Conservation (phyloP, 441 rosid genomes). For the Aquilaria agallochum region DNA sequence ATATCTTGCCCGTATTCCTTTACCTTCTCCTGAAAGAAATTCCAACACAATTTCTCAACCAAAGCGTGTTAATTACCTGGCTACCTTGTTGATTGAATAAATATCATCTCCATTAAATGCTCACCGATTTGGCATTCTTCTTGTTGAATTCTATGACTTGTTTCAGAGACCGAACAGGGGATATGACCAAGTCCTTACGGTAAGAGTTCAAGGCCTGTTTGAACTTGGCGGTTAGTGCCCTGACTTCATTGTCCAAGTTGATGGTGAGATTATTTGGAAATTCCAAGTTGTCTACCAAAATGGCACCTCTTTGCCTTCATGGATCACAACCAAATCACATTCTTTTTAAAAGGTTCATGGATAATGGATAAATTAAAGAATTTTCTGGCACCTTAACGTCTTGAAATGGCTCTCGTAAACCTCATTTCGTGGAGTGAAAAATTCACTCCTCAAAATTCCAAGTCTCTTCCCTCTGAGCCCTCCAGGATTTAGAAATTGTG, state of each 20-base stretch:
- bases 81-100: not conserved
- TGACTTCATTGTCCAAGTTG: not conserved
- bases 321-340: not conserved
- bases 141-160: conserved; percentile 7
- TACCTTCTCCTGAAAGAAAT: conserved; percentile 23
- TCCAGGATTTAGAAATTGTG: conserved; percentile 35
- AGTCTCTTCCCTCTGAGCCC: conserved; percentile 56
- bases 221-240: not conserved
- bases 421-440: conserved; percentile 10
- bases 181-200: not conserved
- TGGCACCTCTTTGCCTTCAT: conserved; percentile 34
- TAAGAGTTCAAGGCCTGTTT: not conserved
- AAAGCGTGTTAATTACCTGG: not conserved
- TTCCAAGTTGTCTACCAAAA: conserved; percentile 31
- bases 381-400: conserved; percentile 36
- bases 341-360: not conserved
- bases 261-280: too few relatives aligned
- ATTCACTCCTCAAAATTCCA: conserved; percentile 39
- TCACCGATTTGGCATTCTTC: conserved; percentile 6
- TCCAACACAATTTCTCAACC: not conserved
- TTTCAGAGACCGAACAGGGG: conserved; percentile 2
- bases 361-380: not conserved
- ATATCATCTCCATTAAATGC: not conserved
- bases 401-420: conserved; percentile 36
- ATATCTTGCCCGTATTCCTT: conserved; percentile 25